A percentile compares a stretch with the other conserved stretches of the same genome.
These are phyloP conservation scores for Colletotrichum salicis DNA, from an alignment of 2,329 filamentous ascomycete species.

Conservation along the genomic window DNA sequence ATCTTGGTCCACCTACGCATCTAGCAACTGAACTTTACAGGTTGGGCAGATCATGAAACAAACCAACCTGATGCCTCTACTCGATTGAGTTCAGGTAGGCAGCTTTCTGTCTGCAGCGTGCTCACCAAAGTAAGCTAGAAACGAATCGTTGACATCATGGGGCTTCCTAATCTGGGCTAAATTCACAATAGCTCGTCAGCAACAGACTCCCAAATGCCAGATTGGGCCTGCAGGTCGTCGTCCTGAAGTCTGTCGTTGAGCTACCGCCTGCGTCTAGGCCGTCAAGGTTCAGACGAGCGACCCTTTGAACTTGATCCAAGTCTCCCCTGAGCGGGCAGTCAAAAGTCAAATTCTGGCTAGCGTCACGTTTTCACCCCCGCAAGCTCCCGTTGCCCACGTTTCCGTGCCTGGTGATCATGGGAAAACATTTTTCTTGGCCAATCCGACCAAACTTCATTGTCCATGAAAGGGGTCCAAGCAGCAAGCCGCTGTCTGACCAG, in stretches of 20 bases:
- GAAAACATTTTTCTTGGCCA: neutral
- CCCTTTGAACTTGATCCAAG: neutral
- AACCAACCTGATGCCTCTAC: too few relatives aligned
- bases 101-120: too few relatives aligned
- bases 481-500: neutral
- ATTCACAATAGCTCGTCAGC: neutral
- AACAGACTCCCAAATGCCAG: neutral
- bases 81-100: too few relatives aligned
- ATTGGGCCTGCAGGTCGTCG: neutral
- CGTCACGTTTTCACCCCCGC: neutral
- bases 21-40: too few relatives aligned
- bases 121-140: neutral
- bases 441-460: neutral
- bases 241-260: neutral
- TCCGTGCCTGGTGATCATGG: conserved; percentile 1
- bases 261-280: neutral
- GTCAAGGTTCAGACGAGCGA: neutral
- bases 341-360: conserved; percentile 6
- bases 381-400: neutral
- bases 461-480: conserved; percentile 2
- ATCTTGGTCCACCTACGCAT: too few relatives aligned
- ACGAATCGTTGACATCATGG: conserved; percentile 1
- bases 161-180: neutral
- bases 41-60: too few relatives aligned
- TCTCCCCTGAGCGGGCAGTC: neutral